Conservation (phyloP, 179 eudicot genomes). For the Spinacia oleracea region DNA sequence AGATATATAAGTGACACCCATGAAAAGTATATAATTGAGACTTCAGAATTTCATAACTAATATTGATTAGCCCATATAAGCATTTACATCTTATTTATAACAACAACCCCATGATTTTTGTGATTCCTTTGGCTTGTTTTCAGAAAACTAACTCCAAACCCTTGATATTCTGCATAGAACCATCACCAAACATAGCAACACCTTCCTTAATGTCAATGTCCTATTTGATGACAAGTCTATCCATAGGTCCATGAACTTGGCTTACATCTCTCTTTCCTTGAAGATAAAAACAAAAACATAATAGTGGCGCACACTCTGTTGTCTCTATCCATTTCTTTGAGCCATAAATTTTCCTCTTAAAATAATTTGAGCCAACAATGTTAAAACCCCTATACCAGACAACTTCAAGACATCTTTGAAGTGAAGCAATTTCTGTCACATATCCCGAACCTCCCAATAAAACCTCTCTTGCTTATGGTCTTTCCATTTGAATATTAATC, state of each 20-base stretch:
- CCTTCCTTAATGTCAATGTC: conserved; percentile 11
- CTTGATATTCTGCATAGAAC: conserved; percentile 35
- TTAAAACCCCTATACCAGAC: conserved; percentile 91
- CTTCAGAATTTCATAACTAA: not conserved
- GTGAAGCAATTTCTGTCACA: conserved; percentile 79
- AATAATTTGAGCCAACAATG: conserved; percentile 53
- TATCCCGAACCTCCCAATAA: conserved; percentile 80
- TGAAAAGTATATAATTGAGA: no score
- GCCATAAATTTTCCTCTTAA: conserved; percentile 57
- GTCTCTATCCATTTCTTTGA: conserved; percentile 87
- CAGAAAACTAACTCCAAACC: conserved; percentile 91
- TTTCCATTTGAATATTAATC: conserved; percentile 88
- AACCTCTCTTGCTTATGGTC: conserved; percentile 57
- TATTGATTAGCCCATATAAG: not conserved
- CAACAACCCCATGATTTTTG: conserved; percentile 51
- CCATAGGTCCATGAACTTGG: conserved; percentile 75
- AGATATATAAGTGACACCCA: no score
- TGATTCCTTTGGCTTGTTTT: conserved; percentile 31
- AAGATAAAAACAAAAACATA: conserved; percentile 86
- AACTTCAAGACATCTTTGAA: conserved; percentile 94
- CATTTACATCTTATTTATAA: conserved; percentile 77
- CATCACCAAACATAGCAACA: conserved; percentile 17
- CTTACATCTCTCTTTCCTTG: conserved; percentile 51
- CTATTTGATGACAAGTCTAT: conserved; percentile 52
- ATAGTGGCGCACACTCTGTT: conserved; percentile 83